Base-by-base conservation (phyloP, 805 yeast species). In the Starmerella geochares region DNA sequence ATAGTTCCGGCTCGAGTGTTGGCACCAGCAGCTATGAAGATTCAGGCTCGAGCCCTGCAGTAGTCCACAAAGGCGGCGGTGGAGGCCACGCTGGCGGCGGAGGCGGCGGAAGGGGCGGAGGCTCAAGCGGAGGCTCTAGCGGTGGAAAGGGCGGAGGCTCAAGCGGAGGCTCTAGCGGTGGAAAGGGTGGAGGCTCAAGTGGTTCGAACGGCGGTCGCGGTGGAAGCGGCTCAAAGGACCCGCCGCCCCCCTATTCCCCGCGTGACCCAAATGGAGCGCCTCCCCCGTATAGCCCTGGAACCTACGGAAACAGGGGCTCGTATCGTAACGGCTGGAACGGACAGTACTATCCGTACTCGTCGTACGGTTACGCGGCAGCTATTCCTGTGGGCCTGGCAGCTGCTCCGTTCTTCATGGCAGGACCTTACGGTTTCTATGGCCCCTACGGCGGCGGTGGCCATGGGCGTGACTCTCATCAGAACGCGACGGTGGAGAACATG, bases 361-460 rank as follows among this genome's bases (percentile, higher is more conserved):
- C 31, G 10, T 49, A 39, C 16, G 53, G 53, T 23, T 49, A 46
- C 23, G 47, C 37, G n/a, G 19, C 35, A 4, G 33, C 31, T 2
- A 8, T 47, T 8, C 52, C 54, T 1, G 16, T 43, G 4, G 51
- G 42, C 23, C 2, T 47, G 1, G 45, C 42, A 2, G 45, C 42
- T 5, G 40, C 51, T 2, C 54, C 54, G 6, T 38, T 48, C 14
- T 39, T 48, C 25, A 20, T 51, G n/a, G 51, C 54, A 9, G 54
- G 54, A 13, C 54, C 54, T 3, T 51, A 36, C 37, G 54, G 54
- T 17, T 41, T 40, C 27, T 48, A 48, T 32, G 54, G 54, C 10
- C 52, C 40, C 20, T 51, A 51, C 24, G 33, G 27, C 28, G 40
- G 23, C 3, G 31, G 43, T n/a, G 38, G 32, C 41, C 17, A 8